A percentile compares a stretch with the other conserved stretches of the same genome.
These are phyloP conservation scores for Microbotryum silenes-acaulis DNA, from an alignment of 1,284 basidiomycete genomes.

Conservation along the genomic window DNA sequence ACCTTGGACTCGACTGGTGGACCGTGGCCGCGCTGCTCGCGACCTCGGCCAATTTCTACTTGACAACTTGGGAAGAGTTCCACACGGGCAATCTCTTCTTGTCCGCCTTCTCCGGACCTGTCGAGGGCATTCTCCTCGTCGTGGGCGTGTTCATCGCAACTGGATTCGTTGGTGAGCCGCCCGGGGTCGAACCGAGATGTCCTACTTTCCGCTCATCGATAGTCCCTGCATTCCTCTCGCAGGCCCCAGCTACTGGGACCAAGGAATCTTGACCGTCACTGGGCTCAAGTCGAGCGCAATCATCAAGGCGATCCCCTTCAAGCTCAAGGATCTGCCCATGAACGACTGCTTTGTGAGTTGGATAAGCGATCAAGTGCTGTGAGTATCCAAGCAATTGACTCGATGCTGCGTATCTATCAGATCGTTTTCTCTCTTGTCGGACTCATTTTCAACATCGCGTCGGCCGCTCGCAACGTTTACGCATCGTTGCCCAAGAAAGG, in stretches of 20 bases:
- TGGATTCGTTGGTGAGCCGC: slow-evolving; percentile 55
- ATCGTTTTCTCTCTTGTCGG: slow-evolving; percentile 69
- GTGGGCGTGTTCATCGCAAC: slow-evolving; percentile 68
- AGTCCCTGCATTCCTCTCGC: not conserved
- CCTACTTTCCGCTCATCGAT: not conserved
- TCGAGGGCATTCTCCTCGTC: slow-evolving; percentile 91
- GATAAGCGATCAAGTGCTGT: too few relatives aligned
- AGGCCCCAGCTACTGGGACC: slow-evolving; percentile 72
- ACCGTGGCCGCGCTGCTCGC: slow-evolving; percentile 82
- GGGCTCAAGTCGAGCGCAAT: slow-evolving; percentile 44
- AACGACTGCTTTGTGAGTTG: slow-evolving; percentile 66
- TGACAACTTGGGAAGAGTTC: slow-evolving; percentile 95
- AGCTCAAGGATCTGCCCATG: slow-evolving; percentile 53
- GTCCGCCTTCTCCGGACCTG: slow-evolving; percentile 89
- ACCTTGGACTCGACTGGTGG: slow-evolving; percentile 92
- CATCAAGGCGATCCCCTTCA: slow-evolving; percentile 33
- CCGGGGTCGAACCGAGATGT: not conserved
- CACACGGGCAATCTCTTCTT: slow-evolving; percentile 86
- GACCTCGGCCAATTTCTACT: slow-evolving; percentile 86
- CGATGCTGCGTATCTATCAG: too few relatives aligned
- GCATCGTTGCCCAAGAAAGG: slow-evolving; percentile 46
- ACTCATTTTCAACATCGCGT: slow-evolving; percentile 71
- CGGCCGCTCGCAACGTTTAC: slow-evolving; percentile 48
- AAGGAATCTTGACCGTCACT: slow-evolving; percentile 56
- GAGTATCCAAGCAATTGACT: too few relatives aligned